Evolutionary conservation across 2,329 filamentous ascomycete genomes (phyloP), one percentile per base, ranked within the genome.

Genomic region (Aspergillus udagawae): DNA sequence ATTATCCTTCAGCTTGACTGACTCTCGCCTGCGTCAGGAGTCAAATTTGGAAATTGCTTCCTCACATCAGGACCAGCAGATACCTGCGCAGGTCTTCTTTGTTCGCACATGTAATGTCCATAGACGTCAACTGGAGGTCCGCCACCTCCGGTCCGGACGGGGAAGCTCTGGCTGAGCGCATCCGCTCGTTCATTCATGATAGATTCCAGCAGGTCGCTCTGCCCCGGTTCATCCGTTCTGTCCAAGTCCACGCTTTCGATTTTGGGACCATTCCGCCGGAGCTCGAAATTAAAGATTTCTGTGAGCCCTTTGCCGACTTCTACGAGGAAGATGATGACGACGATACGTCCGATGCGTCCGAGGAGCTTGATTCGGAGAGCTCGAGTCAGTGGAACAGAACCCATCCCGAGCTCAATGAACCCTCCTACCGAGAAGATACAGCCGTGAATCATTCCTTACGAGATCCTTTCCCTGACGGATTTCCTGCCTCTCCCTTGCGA

Each of bases 41-140:
- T 17, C 32, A 35, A 7, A 38, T 7, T 35, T 38, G 12, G 14
- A 38, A 49, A 52, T 29, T 45, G 27, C 47, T 49, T 49, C 47
- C 17, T 27, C 27, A 14, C 49, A 25, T 27, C 44, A 25, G 2
- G 21, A 14, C 20, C 44, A 47, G 17, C 21, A 38, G 14, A 38
- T 23, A 27, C 10, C 23, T 14, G 44, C 7, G 44, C 21, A 25
- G 44, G 44, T 23, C 44, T 7, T 47, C 23, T 20, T 50, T 29
- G 29, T 51, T 47, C 51, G 60, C 63, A 65, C 60, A 65, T 65
- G 74, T 75, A 60, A 99, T 99, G 94, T 97, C 94, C 66, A 93
- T 99, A 79, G 92, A 97, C 71, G 88, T 99, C 73, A 92, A 96
- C 77, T 99, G 94, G 94, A 88, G 94, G 70, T 89, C 89, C 61